Conservation (phyloP, 2,329 filamentous ascomycete genomes). For the Trichoderma sp. region DNA sequence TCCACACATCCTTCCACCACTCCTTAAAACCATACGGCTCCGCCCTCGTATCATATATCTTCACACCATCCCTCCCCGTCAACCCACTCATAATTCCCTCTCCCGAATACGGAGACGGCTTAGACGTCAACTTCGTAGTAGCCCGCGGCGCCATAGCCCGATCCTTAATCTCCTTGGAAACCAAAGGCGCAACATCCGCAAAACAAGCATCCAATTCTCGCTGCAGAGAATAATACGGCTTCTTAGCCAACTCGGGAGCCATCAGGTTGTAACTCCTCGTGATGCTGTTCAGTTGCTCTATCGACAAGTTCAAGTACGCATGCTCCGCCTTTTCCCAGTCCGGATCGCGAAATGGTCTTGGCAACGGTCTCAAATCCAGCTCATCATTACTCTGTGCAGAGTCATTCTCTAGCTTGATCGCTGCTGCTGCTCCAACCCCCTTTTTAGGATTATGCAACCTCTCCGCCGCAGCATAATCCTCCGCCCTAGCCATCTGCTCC, state of each 20-base stretch:
- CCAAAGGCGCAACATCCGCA: conserved; percentile 78
- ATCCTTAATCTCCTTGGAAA: conserved; percentile 73
- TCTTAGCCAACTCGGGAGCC: conserved; percentile 89
- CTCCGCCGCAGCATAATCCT: conserved; percentile 77
- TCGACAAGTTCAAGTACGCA: conserved; percentile 74
- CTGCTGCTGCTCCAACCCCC: conserved; percentile 27
- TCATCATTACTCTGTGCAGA: background rate
- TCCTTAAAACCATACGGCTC: conserved; percentile 85
- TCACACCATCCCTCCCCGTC: conserved; percentile 52
- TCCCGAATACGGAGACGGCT: conserved; percentile 38
- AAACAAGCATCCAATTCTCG: conserved; percentile 82
- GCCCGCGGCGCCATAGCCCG: conserved; percentile 58
- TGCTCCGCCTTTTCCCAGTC: conserved; percentile 74
- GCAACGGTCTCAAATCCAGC: conserved; percentile 37
- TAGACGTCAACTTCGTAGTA: conserved; percentile 39
- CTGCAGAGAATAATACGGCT: conserved; percentile 84
- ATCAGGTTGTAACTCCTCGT: conserved; percentile 92
- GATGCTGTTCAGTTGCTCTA: conserved; percentile 77
- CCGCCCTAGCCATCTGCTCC: conserved; percentile 71
- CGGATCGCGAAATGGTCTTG: conserved; percentile 74
- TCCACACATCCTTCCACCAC: conserved; percentile 84
- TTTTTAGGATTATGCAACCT: conserved; percentile 62
- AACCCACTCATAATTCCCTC: conserved; percentile 64
- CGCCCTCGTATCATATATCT: conserved; percentile 68
- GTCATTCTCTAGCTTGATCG: background rate